A percentile compares a stretch with the other conserved stretches of the same genome.
Evolutionary conservation across 805 yeast species (phyloP).

Genomic region (Lipomyces sp.): DNA sequence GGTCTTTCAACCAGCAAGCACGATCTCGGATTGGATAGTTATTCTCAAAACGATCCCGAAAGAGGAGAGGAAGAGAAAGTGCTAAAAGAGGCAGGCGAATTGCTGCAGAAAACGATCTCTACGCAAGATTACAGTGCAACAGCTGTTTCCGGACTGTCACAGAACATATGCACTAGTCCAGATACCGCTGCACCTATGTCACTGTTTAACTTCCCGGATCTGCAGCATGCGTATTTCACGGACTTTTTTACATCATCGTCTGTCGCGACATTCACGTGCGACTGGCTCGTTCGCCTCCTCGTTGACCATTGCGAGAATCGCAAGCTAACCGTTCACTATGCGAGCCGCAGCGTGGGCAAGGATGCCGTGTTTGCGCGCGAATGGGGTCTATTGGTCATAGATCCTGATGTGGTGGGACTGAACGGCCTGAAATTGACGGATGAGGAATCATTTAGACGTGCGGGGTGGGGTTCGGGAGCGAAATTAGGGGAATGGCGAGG

Average conservation of each 20-base stretch:
- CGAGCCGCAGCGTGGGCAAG: slow-evolving; percentile 18
- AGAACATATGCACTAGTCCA: too few species aligned
- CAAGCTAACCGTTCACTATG: slow-evolving; percentile 12
- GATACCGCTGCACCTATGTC: too few species aligned
- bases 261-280: slow-evolving; percentile 15
- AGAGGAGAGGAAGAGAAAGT: too few species aligned
- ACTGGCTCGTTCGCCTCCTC: slow-evolving; percentile 16
- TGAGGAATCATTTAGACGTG: slow-evolving; percentile 13
- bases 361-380: slow-evolving; percentile 24
- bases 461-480: background rate
- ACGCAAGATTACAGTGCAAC: too few species aligned
- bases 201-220: slow-evolving; percentile 9
- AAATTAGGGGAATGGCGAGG: slow-evolving; percentile 2
- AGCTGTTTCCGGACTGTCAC: too few species aligned
- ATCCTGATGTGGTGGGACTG: slow-evolving; percentile 1
- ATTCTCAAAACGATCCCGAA: too few species aligned
- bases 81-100: too few species aligned
- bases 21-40: too few species aligned
- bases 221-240: slow-evolving; percentile 14
- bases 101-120: too few species aligned
- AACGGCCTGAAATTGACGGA: slow-evolving; percentile 13
- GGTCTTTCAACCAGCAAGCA: too few species aligned
- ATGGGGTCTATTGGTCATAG: slow-evolving; percentile 18
- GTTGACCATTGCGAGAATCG: slow-evolving; percentile 11
- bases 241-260: slow-evolving; percentile 23